Base-by-base conservation (phyloP, 768 basidiomycete species). In the Suillus plorans region DNA sequence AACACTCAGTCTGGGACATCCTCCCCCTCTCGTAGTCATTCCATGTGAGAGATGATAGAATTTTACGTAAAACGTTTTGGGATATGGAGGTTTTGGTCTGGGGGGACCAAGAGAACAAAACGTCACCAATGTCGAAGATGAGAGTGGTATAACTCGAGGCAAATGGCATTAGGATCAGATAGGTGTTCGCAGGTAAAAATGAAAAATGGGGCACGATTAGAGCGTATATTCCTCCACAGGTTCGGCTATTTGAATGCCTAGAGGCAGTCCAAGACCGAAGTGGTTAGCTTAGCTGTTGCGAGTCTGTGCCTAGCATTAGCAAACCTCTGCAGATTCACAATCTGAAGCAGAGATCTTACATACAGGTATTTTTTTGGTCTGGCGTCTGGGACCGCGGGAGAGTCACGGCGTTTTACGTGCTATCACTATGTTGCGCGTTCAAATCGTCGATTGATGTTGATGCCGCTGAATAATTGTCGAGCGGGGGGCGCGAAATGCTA, bases 121-220 rank as follows among this genome's bases (percentile, higher is more conserved):
- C 85, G 68, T 85, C 85, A 22, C 85, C 84, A 39, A 86, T 75
- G 71, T 86, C 85, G 71, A 85, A 80, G 68, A 86, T 80, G 67
- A 85, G 72, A 12, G 80, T 75, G 25, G n/a, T 64, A n/a, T 63
- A 64, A 39, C 37, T 45, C 7, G 61, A 45, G 41, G 60, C 28
- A 28, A 34, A 31, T 20, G 62, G 42, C 62, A 64, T 64, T 25
- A 22, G 12, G 60, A 47, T 25, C 41, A 45, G 42, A 9, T 39
- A 20, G n/a, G 28, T 44, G 7, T 44, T 31, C 31, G 18, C 22
- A 34, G 37, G 39, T n/a, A 25, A 34, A 18, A 22, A 49, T 25
- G 28, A 10, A 14, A 62, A 25, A 20, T 5, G 61, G 42, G 61
- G 44, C 1, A 37, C 9, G 28, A 39, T 37, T 7, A 4, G 31